Evolutionary conservation across 768 basidiomycete species (phyloP), one percentile per base, ranked within the genome.

Genomic region (Hypholoma fasciculare): DNA sequence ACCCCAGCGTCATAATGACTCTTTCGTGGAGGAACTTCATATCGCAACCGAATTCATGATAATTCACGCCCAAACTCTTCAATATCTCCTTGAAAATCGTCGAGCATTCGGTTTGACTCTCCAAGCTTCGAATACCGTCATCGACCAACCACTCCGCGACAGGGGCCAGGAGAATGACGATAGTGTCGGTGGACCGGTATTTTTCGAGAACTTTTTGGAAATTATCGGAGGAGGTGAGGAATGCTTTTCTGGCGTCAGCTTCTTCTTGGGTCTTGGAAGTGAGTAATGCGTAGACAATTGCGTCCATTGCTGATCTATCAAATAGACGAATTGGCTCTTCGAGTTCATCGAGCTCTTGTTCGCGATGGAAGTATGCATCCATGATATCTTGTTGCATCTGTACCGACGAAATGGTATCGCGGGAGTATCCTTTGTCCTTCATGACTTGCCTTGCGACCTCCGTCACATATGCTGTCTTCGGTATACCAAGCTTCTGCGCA

Each of bases 341-440:
- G 19, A 64, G 61, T 39, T 55, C 59, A 27, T 61, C 55, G 34
- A 64, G 63, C 51, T 67, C 63, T 20, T 59, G 62, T 70, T 88
- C 86, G 50, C 69, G 74, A 30, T 71, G 62, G 57, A 85, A 59
- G 57, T 89, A 85, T 1, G 80, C 82, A 6, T 75, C 57, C 81
- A 88, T 78, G 51, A 90, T 89, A 7, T 82, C 82, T 42, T 69
- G 61, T 67, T 89, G 87, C 87, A 90, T 88, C 57, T 82, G 75
- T 38, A 84, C 66, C 47, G 69, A 75, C 11, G 72, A 74, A 19
- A 83, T 75, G 53, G 85, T 76, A 20, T 76, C 65, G 37, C 86
- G 74, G 17, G 81, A 82, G 62, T 82, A 87, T 0, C 85, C 85
- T 17, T 75, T 74, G 7, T 62, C 64, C 52, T 65, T 71, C 80